Evolutionary conservation across 139 green algal genomes (phyloP).

Genomic region (Chloropicon primus): DNA sequence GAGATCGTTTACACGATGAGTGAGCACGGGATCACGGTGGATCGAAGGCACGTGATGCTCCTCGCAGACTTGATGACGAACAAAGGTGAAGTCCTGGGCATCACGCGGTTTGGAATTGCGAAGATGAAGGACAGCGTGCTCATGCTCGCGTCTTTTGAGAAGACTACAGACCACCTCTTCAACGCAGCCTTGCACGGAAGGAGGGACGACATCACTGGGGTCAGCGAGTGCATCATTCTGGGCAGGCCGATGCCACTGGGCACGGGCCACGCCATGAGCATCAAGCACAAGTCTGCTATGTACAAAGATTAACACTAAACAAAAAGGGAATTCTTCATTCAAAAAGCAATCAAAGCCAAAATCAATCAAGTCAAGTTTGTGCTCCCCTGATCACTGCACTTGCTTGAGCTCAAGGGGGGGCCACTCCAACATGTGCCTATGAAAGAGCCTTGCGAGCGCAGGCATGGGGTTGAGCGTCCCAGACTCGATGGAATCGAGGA

Average conservation of each 20-base stretch:
- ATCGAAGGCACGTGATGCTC: conserved; percentile 89
- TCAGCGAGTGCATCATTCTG: conserved; percentile 98
- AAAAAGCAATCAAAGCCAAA: no score
- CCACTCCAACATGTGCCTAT: no score
- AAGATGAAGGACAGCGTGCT: conserved; percentile 99
- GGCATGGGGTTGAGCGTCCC: no score
- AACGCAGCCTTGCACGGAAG: conserved; percentile 69
- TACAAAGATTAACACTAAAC: no score
- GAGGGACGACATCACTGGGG: conserved; percentile 53
- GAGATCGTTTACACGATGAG: conserved; percentile 90
- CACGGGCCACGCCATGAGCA: conserved; percentile 42
- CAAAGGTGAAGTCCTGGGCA: conserved; percentile 96
- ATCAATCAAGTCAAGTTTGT: no score
- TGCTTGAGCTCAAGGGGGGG: no score
- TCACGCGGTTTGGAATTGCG: conserved; percentile 95
- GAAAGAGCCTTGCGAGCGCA: no score
- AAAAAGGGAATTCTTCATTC: no score
- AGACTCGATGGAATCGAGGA: no score
- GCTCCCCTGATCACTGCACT: no score
- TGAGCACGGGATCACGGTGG: conserved; percentile 87
- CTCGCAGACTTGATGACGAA: conserved; percentile 97
- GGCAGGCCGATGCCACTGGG: conserved; percentile 93
- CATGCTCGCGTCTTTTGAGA: conserved; percentile 97
- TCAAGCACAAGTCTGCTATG: no score
- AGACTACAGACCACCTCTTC: conserved; percentile 97